Evolutionary conservation across 2,329 filamentous ascomycete species (phyloP), one percentile per base, ranked within the genome.

Genomic region (Phialophora macrospora): DNA sequence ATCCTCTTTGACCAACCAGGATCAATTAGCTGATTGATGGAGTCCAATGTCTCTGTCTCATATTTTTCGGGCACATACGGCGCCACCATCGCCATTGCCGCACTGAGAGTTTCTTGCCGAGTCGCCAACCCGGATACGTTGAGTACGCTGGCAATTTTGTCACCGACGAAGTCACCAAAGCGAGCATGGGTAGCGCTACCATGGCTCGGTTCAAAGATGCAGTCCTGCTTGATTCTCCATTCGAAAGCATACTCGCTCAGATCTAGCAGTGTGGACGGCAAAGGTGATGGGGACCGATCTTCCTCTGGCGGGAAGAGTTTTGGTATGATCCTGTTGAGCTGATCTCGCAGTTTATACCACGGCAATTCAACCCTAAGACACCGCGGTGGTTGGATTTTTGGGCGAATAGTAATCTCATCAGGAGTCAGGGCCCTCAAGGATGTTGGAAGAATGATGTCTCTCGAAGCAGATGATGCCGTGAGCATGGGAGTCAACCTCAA

Each of bases 1-100:
- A 60, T 60, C 30, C 58, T 60, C 58, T 6, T 60, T 22, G n/a
- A 34, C 12, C 46, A 52, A 17, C 9, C 3, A 30, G 58, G 58
- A 20, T 52, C 28, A 30, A 60, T 24, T 7, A 60, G 58, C 32
- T 60, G 46, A 52, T 51, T 41, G 46, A 34, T 32, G 4, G 30
- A 17, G 20, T 24, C 14, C 32, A 51, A 6, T 5, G 28, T 34
- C 24, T 60, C 48, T 12, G 8, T 12, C 6, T 28, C 28, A 8
- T n/a, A 14, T 41, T 22, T 14, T n/a, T 54, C 48, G 17, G 46
- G 58, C 8, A 60, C 9, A 14, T 38, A 60, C n/a, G 30, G 12
- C n/a, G 28, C 46, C 22, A 60, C 41, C 30, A 17, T 9, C 22
- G 46, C 30, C 58, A 41, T 26, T 22, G n/a, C 22, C 4, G 17